Base-by-base conservation (phyloP, 495 filamentous ascomycete genomes). In the Podospora comata region DNA sequence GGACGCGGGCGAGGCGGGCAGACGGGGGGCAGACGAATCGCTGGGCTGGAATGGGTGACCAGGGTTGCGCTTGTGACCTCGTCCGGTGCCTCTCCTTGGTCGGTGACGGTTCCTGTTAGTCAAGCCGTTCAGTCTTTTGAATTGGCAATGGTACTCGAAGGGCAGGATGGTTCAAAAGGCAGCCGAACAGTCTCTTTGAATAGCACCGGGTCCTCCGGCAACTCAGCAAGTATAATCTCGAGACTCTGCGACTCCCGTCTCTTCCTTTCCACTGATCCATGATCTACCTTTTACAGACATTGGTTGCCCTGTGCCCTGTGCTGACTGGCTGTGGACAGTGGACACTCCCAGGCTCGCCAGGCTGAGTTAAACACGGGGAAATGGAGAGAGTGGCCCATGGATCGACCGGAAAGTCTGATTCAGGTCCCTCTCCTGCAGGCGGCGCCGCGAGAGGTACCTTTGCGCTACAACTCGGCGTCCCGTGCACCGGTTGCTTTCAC, bases 1-100 rank as follows among this genome's bases (percentile, higher is more conserved):
- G 18, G 61, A 62, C 62, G 61, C 69, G 66, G 70, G 58, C 62
- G 61, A 70, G 67, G 67, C 59, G 73, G 70, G 69, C 66, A 62
- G 64, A 34, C 59, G 60, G 63, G 63, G 59, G 58, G 39, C 34
- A 56, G 64, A 39, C 67, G 18, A 60, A 27, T 32, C 65, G 72
- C 59, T 72, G 70, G 70, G 67, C 65, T 65, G 70, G 67, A 71
- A 72, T 65, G 66, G 32, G 53, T n/a, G 65, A 26, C 56, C 63
- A 62, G 64, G 70, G 65, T 55, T 13, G 20, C 19, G 56, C 65
- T 64, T 75, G 71, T 75, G 73, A 76, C 73, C 73, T 65, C 34
- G 32, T 71, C 66, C 61, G 64, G 61, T 32, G 61, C n/a, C 18
- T 71, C 67, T 76, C 66, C 71, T 71, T 75, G 74, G 72, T 72